Evolutionary conservation across 257 asterid species (phyloP).

Genomic region (Perilla frutescens): DNA sequence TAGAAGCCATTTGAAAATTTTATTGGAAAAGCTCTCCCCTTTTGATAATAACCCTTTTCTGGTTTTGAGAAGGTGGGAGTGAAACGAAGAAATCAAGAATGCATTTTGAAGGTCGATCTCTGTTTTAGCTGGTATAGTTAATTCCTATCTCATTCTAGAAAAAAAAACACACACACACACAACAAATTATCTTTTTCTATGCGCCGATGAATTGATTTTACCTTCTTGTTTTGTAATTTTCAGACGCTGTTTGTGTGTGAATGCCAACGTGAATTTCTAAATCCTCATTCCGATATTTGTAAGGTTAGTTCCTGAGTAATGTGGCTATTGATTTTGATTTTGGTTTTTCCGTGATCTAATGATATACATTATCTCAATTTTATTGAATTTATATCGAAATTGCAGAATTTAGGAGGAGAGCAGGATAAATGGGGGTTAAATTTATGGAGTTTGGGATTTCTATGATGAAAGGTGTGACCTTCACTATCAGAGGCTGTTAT

Average conservation of each 20-base stretch:
- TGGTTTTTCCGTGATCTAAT: constrained; percentile 24
- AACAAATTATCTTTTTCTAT: background rate
- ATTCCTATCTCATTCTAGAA: background rate
- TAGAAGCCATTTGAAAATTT: background rate
- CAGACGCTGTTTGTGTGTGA: constrained; percentile 42
- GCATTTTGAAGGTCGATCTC: constrained; percentile 27
- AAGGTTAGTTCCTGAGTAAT: constrained; percentile 39
- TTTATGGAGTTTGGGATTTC: constrained; percentile 54
- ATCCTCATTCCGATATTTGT: constrained; percentile 21
- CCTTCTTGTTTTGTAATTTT: constrained; percentile 28
- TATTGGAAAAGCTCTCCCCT: constrained; percentile 10
- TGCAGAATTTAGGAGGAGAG: constrained; percentile 45
- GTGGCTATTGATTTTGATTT: constrained; percentile 26
- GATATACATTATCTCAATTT: constrained; percentile 23
- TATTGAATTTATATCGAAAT: constrained; percentile 38
- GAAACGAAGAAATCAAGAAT: constrained; percentile 28
- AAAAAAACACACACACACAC: too few relatives aligned
- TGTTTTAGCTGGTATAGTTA: constrained; percentile 35
- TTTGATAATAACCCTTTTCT: constrained; percentile 13
- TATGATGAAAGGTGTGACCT: constrained; percentile 56
- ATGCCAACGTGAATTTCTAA: constrained; percentile 27
- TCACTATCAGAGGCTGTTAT: constrained; percentile 51
- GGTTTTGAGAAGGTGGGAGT: constrained; percentile 25
- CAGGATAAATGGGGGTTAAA: constrained; percentile 44
- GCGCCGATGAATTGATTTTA: background rate